Conservation (phyloP, 2,329 filamentous ascomycete genomes). For the Ophiosphaerella narmari region DNA sequence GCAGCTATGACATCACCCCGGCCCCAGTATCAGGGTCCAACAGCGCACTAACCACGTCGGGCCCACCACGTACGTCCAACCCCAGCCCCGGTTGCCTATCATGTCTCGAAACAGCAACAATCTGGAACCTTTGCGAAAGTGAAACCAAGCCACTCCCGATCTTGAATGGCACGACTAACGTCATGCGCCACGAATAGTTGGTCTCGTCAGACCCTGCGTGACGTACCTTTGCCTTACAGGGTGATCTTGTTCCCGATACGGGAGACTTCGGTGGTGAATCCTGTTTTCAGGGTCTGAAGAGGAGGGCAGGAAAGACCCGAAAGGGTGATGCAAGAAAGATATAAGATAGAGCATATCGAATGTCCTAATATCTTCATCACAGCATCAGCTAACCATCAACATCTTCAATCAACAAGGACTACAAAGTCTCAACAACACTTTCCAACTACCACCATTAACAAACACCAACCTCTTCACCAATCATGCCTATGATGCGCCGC, state of each 20-base stretch:
- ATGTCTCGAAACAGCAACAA: constrained; percentile 6
- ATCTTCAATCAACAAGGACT: neutral
- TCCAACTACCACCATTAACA: constrained; percentile 2
- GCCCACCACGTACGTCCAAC: constrained; percentile 1
- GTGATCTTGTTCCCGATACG: constrained; percentile 12
- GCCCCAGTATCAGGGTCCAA: constrained; percentile 5
- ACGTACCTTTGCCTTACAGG: constrained; percentile 21
- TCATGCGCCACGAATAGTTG: constrained; percentile 21
- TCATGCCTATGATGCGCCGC: constrained; percentile 37
- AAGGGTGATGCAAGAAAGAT: neutral
- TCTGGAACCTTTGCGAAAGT: constrained; percentile 9
- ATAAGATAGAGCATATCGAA: constrained; percentile 11
- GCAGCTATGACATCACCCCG: neutral
- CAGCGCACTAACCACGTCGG: neutral
- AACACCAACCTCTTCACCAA: constrained; percentile 10
- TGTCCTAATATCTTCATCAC: neutral
- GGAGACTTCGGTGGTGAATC: constrained; percentile 18
- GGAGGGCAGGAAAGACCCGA: constrained; percentile 2
- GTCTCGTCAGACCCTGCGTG: constrained; percentile 28
- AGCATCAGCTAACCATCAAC: neutral
- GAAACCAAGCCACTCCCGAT: constrained; percentile 15
- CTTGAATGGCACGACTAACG: constrained; percentile 10
- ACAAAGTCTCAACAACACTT: constrained; percentile 1
- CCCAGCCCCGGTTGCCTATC: constrained; percentile 15
- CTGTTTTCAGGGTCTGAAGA: constrained; percentile 22